Evolutionary conservation across 1,139 yeast genomes (phyloP).

Genomic region (Diutina siamensis): DNA sequence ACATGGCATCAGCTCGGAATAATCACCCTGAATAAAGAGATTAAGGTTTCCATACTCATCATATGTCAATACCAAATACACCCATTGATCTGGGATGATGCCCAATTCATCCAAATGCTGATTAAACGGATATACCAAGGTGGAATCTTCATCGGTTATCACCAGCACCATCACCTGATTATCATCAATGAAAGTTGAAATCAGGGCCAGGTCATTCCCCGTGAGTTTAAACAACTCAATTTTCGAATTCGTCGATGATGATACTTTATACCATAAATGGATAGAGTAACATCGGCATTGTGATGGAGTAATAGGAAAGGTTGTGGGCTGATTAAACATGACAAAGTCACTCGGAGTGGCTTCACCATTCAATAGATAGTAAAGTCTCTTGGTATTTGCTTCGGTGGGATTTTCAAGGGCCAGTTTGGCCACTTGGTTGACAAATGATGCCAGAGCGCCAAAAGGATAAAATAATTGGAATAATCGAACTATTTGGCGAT

Average conservation of each 20-base stretch:
- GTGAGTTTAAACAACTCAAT: background rate
- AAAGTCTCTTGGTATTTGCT: background rate
- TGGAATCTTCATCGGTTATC: background rate
- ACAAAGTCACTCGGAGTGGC: background rate
- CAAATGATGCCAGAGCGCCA: background rate
- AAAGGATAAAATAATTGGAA: background rate
- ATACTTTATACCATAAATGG: background rate
- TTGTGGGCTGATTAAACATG: slow-evolving; percentile 1
- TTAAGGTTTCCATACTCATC: slow-evolving; percentile 27
- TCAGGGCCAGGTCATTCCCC: background rate
- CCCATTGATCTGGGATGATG: slow-evolving; percentile 11
- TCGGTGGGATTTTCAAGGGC: background rate
- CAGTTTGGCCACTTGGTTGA: background rate
- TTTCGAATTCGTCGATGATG: background rate
- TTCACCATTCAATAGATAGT: background rate
- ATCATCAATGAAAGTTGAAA: background rate
- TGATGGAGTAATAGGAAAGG: background rate
- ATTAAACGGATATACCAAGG: slow-evolving; percentile 1
- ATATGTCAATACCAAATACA: slow-evolving; percentile 26
- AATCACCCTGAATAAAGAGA: slow-evolving; percentile 30
- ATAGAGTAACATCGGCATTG: background rate
- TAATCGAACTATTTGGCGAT: background rate
- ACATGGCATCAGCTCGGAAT: slow-evolving; percentile 34
- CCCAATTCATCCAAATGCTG: slow-evolving; percentile 1
- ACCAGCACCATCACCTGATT: background rate